phyloP scores from a whole-genome alignment of 768 basidiomycete species.

The Suillus brevipes region DNA sequence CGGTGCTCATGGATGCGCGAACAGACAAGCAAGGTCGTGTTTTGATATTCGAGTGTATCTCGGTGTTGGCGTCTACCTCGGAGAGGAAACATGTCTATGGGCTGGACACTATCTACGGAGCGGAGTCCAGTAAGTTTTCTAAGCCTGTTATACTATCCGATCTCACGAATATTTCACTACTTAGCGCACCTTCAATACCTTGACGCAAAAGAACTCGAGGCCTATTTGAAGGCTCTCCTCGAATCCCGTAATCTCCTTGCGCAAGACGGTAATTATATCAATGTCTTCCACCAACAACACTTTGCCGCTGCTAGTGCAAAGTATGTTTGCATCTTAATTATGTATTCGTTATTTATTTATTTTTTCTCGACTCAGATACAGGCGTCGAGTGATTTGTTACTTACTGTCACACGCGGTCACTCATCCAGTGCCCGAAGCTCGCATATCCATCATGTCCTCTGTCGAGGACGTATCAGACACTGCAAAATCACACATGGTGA shows the following conservation, averaged over 20 bases:
- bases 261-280: slow-evolving; percentile 60
- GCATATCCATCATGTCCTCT: slow-evolving; percentile 53
- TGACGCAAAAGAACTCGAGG: slow-evolving; percentile 60
- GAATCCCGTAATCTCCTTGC: slow-evolving; percentile 54
- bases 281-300: slow-evolving; percentile 60
- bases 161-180: slow-evolving; percentile 24
- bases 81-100: slow-evolving; percentile 60
- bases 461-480: slow-evolving; percentile 42
- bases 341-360: slow-evolving; percentile 1
- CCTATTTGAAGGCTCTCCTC: slow-evolving; percentile 55
- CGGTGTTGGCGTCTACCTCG: slow-evolving; percentile 41
- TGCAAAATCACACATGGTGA: slow-evolving; percentile 52
- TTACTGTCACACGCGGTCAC: slow-evolving; percentile 77
- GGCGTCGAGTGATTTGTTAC: slow-evolving; percentile 70
- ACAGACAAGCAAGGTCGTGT: slow-evolving; percentile 30
- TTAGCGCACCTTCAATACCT: slow-evolving; percentile 61
- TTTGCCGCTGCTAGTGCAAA: slow-evolving; percentile 49
- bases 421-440: slow-evolving; percentile 48
- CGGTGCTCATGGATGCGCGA: slow-evolving; percentile 44
- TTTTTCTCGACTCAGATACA: slow-evolving; percentile 49
- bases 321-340: slow-evolving; percentile 36
- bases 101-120: slow-evolving; percentile 73
- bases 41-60: slow-evolving; percentile 56
- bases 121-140: slow-evolving; percentile 48
- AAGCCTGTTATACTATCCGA: background rate